Percentiles rank a stretch among this genome's conserved stretches.
phyloP scores from a whole-genome alignment of 2,329 filamentous ascomycete species.

The Alternaria ventricosa region DNA sequence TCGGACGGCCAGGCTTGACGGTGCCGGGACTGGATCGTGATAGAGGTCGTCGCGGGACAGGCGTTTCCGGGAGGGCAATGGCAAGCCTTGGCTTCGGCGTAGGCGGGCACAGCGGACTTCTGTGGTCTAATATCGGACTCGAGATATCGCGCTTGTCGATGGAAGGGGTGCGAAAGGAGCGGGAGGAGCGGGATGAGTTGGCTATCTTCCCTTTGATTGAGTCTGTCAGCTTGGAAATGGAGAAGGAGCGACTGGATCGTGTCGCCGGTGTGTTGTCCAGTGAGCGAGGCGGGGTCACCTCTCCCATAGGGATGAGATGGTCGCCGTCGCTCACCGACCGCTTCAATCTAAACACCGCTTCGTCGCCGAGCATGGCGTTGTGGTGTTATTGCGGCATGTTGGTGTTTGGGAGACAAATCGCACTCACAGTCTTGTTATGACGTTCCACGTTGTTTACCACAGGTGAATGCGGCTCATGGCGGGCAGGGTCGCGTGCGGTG shows the following conservation, averaged over 20 bases:
- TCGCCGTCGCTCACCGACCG: constrained; percentile 32
- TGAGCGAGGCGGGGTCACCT: constrained; percentile 21
- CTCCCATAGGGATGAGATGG: constrained; percentile 22
- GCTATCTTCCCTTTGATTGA: constrained; percentile 30
- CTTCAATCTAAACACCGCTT: constrained; percentile 30
- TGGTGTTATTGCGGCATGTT: constrained; percentile 8
- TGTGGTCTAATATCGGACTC: constrained; percentile 27
- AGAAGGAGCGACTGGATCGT: constrained; percentile 30
- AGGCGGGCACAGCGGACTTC: constrained; percentile 24
- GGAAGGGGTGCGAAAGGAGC: constrained; percentile 19
- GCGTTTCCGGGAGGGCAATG: constrained; percentile 2
- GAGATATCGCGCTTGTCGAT: constrained; percentile 36
- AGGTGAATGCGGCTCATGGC: constrained; percentile 38
- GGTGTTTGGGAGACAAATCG: constrained; percentile 7
- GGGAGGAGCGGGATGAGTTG: constrained; percentile 15
- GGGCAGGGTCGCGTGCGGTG: constrained; percentile 27
- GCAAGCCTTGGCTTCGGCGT: constrained; percentile 9
- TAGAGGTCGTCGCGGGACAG: constrained; percentile 3
- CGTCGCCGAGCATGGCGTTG: constrained; percentile 28
- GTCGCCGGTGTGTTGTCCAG: constrained; percentile 11
- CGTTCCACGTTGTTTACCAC: constrained; percentile 18
- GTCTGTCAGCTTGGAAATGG: constrained; percentile 37
- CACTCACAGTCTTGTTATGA: constrained; percentile 32
- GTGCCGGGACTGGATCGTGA: constrained; percentile 18
- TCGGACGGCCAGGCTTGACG: background rate